Evolutionary conservation across 192 early-diverging fungal species (phyloP), one percentile per base, ranked within the genome.

Genomic region (Coemansia sp.): DNA sequence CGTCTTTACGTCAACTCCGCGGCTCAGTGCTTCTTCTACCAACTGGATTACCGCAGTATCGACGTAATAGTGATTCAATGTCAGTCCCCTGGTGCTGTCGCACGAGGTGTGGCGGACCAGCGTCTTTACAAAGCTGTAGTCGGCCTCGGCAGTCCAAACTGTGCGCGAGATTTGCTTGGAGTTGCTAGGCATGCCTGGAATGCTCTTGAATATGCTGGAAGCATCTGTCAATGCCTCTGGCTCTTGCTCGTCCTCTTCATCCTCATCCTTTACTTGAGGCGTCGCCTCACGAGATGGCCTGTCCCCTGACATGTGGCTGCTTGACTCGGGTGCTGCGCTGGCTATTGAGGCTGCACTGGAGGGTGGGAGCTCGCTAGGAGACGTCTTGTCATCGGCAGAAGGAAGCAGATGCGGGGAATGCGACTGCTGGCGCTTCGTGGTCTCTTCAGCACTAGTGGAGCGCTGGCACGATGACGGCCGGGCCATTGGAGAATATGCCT

Each of bases 101-200:
- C 62, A 65, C 5, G 23, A 32, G 2, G 69, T 46, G 63, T 71
- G 48, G 26, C 53, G 26, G 1, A 58, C 52, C 8, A 71, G 51
- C 11, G 47, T 60, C 15, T 52, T 26, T 14, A 71, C 51, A 46
- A 65, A 71, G 0, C 26, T 30, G 31, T 41, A 42, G 62, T 71
- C 69, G n/a, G 26, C 48, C 8, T 51, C 58, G 8, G 39, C 23
- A 1, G 58, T 27, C 58, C 58, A 60, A 3, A 36, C 32, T 3
- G 53, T 47, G 4, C 45, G 27, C 11, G 3, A 3, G 15, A 27
- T 1, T 9, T 47, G 45, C 15, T 30, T n/a, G n/a, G n/a, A n/a
- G n/a, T n/a, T n/a, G n/a, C n/a, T n/a, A n/a, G n/a, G n/a, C n/a
- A n/a, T n/a, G n/a, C n/a, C n/a, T n/a, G n/a, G n/a, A n/a, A n/a